Evolutionary conservation across 2,329 filamentous ascomycete genomes (phyloP), one percentile per base, ranked within the genome.

Genomic region (Hypoxylon rubiginosum): DNA sequence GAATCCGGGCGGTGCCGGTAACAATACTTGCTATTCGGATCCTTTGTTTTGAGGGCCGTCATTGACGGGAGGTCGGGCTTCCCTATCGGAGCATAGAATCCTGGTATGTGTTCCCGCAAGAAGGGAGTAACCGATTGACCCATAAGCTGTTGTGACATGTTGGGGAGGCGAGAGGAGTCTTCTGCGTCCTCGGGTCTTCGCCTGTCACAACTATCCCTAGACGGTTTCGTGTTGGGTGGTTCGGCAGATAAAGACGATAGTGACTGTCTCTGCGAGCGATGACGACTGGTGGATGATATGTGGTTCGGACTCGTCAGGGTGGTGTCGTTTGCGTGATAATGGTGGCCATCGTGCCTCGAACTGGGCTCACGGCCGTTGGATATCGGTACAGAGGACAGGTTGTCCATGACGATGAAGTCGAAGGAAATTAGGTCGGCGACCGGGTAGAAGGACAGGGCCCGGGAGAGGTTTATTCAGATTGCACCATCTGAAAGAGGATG

Each of bases 1-100:
- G 95, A 89, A 79, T 98, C 96, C 1, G 96, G 96, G 58, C 92
- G 87, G 79, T 99, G 96, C 60, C 96, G 90, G 79, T 99, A 99
- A 82, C 96, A 99, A 82, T 92, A 98, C 78, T 92, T 96, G 72
- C 93, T 97, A 78, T 94, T 97, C 36, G 85, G 86, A 67, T 89
- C 87, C 73, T 79, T 83, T 49, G 82, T 81, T 52, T 77, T 77
- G 24, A 76, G 77, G 59, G 74, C 71, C 62, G 73, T 61, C 72
- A 79, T 79, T 66, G 80, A 76, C 41, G 81, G 77, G 56, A 80
- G 79, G 63, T 84, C 82, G 7, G 82, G 81, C 72, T 88, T 88
- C 65, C 91, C 91, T 60, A 93, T 83, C 15, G 93, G 93, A 34
- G 94, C 93, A 80, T 98, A 97, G 74, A 96, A 87, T 67, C 89